A percentile compares a stretch with the other conserved stretches of the same genome.
Evolutionary conservation across 2,329 filamentous ascomycete genomes (phyloP).

Genomic region (Penicillium glabrum): DNA sequence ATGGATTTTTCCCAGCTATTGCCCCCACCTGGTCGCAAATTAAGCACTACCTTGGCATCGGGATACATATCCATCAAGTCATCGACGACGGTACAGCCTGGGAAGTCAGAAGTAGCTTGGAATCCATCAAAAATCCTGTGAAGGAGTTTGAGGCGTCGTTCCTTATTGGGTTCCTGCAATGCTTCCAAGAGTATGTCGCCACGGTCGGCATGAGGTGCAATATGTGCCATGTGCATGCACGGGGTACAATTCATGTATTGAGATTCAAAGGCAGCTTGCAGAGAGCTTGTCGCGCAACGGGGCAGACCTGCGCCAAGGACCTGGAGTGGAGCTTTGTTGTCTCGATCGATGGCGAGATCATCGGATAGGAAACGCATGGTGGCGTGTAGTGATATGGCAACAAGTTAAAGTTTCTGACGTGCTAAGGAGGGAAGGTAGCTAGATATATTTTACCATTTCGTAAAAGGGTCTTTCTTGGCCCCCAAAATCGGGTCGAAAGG

Average conservation of each 20-base stretch:
- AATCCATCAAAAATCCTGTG: constrained; percentile 6
- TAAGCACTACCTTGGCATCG: constrained; percentile 2
- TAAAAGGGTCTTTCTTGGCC: neutral
- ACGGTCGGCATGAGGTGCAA: constrained; percentile 6
- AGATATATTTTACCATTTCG: neutral
- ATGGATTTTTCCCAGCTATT: constrained; percentile 3
- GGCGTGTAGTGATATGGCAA: neutral
- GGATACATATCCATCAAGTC: constrained; percentile 14
- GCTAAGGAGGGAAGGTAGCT: neutral
- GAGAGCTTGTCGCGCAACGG: constrained; percentile 10
- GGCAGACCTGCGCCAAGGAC: constrained; percentile 15
- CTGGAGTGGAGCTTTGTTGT: neutral
- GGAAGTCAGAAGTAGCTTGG: constrained; percentile 6
- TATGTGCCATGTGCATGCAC: constrained; percentile 12
- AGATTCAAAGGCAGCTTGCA: constrained; percentile 13
- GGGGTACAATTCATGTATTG: constrained; percentile 1
- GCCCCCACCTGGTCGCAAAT: constrained; percentile 2
- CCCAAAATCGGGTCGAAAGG: neutral
- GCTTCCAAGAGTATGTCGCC: constrained; percentile 5
- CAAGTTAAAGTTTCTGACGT: neutral
- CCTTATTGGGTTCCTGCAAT: neutral
- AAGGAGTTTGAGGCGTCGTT: constrained; percentile 6
- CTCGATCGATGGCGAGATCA: neutral
- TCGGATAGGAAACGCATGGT: constrained; percentile 14
- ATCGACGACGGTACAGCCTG: constrained; percentile 6